Conservation (phyloP, 148 eudicot genomes). For the Vaccinium darrowii region DNA sequence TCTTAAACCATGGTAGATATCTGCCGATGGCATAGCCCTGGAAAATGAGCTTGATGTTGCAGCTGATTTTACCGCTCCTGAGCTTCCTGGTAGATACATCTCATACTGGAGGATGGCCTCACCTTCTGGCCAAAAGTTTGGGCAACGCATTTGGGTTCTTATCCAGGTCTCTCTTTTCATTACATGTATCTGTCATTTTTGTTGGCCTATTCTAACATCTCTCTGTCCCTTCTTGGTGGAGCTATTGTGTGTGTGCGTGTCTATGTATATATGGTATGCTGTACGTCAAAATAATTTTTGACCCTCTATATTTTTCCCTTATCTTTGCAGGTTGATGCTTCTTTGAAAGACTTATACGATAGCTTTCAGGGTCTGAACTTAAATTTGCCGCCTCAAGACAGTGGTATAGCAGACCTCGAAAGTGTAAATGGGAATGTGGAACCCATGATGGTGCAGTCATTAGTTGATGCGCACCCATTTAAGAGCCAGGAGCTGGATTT, state of each 20-base stretch:
- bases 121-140: constrained; percentile 61
- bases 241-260: not conserved
- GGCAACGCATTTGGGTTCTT: constrained; percentile 67
- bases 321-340: constrained; percentile 58
- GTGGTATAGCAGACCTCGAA: not conserved
- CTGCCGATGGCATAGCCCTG: constrained; percentile 39
- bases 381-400: constrained; percentile 50
- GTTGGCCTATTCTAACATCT: not conserved
- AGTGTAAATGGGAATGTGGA: constrained; percentile 17
- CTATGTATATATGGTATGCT: not conserved
- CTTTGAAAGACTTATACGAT: constrained; percentile 26
- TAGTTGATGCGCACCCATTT: constrained; percentile 19
- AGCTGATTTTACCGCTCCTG: constrained; percentile 67
- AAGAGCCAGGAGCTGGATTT: constrained; percentile 34
- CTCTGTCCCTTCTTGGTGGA: not conserved
- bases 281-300: not conserved
- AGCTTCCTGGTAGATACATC: constrained; percentile 56
- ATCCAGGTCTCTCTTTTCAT: constrained; percentile 47
- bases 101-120: constrained; percentile 82
- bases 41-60: constrained; percentile 54
- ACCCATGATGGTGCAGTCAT: constrained; percentile 13
- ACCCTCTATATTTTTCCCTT: not conserved
- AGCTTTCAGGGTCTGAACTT: constrained; percentile 35
- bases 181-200: not conserved
- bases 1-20: constrained; percentile 35